A percentile compares a stretch with the other conserved stretches of the same genome.
phyloP scores from a whole-genome alignment of 805 yeast genomes.

The Nakazawaea populi region DNA sequence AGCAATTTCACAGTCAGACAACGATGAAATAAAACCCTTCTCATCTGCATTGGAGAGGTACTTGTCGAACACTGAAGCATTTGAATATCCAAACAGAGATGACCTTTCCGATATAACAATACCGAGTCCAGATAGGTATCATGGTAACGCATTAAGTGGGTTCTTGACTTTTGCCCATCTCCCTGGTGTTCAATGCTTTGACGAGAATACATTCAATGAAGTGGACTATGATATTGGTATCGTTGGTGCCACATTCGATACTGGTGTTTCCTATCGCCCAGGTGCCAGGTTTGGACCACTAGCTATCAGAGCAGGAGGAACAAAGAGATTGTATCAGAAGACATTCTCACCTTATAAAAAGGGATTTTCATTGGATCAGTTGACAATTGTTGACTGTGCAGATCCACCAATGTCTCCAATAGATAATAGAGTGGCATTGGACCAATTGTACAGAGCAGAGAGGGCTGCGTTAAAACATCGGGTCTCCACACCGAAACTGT shows the following conservation, averaged over 20 bases:
- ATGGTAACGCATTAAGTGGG: constrained; percentile 33
- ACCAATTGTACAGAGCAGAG: constrained; percentile 51
- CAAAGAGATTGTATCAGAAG: constrained; percentile 35
- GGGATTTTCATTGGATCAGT: constrained; percentile 50
- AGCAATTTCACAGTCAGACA: not conserved
- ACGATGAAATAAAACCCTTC: not conserved
- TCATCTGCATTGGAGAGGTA: not conserved
- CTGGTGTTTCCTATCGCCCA: constrained; percentile 50
- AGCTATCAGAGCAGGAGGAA: constrained; percentile 41
- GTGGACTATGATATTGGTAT: constrained; percentile 41
- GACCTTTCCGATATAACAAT: constrained; percentile 26
- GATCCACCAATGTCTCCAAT: constrained; percentile 67
- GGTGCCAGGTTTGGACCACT: constrained; percentile 58
- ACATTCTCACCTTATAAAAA: constrained; percentile 48
- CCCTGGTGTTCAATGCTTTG: constrained; percentile 38
- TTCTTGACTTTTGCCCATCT: constrained; percentile 44
- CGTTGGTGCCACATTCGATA: constrained; percentile 55
- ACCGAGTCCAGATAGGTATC: constrained; percentile 8
- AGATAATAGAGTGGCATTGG: constrained; percentile 57
- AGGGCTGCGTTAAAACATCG: constrained; percentile 36
- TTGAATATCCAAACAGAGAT: constrained; percentile 27
- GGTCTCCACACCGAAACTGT: constrained; percentile 19
- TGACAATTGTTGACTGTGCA: constrained; percentile 56
- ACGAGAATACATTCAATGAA: constrained; percentile 17
- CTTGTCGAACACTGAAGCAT: constrained; percentile 14